Evolutionary conservation across 2,329 filamentous ascomycete species (phyloP).

Genomic region (Clonostachys rhizophaga): DNA sequence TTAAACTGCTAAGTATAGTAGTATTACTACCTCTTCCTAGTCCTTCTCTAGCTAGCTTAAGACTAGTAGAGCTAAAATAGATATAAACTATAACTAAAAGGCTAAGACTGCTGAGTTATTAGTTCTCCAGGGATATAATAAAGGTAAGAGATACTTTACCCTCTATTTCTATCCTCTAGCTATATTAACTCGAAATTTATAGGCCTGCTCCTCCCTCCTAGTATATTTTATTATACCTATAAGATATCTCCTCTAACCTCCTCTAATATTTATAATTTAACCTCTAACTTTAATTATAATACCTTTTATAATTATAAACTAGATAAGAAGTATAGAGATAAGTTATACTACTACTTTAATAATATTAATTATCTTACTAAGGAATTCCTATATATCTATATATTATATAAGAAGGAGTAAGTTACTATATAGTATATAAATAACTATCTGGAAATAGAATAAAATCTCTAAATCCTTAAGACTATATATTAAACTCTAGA

Average conservation of each 20-base stretch:
- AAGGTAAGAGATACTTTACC: constrained; percentile 32
- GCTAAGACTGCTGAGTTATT: constrained; percentile 69
- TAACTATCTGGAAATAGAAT: constrained; percentile 97
- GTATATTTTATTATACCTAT: constrained; percentile 10
- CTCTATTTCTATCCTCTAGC: background rate
- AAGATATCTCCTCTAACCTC: background rate
- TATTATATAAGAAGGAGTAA: constrained; percentile 72
- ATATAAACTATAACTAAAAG: constrained; percentile 73
- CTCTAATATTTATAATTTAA: constrained; percentile 8
- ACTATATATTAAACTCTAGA: constrained; percentile 94
- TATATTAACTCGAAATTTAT: constrained; percentile 4
- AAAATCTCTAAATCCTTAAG: constrained; percentile 80
- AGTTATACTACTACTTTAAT: constrained; percentile 99
- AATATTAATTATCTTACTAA: constrained; percentile 98
- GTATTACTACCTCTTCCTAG: constrained; percentile 42
- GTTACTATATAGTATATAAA: constrained; percentile 99
- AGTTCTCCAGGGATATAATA: constrained; percentile 39
- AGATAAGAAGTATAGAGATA: constrained; percentile 99
- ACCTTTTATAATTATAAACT: constrained; percentile 82
- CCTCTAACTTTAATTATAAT: constrained; percentile 81
- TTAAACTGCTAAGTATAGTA: constrained; percentile 59
- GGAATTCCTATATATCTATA: constrained; percentile 93
- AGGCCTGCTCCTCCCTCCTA: constrained; percentile 7
- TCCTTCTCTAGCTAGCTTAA: constrained; percentile 44
- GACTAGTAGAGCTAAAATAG: constrained; percentile 67